These are phyloP conservation scores for Apostasia shenzhenica DNA, from an alignment of 106 monocot genomes.

Conservation along the genomic window DNA sequence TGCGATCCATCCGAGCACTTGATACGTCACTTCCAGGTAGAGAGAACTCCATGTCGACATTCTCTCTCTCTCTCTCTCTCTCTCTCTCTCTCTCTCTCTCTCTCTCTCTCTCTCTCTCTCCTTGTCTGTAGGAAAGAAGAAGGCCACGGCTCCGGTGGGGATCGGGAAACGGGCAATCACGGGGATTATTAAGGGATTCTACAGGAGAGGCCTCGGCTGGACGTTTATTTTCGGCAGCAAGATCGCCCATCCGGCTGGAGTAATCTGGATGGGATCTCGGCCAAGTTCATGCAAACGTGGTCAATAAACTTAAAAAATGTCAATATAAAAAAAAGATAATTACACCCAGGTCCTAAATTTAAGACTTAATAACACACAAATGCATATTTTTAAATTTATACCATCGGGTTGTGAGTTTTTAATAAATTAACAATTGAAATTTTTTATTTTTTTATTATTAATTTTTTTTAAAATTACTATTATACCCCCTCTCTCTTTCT, in stretches of 20 bases:
- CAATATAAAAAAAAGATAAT: too few relatives aligned
- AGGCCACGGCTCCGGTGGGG: not conserved
- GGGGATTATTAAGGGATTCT: not conserved
- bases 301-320: too few relatives aligned
- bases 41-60: constrained; percentile 76
- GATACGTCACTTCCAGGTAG: constrained; percentile 48
- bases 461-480: too few relatives aligned
- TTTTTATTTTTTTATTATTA: too few relatives aligned
- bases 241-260: not conserved
- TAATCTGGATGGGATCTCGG: not conserved
- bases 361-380: too few relatives aligned
- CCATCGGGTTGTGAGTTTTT: too few relatives aligned
- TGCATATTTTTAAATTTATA: too few relatives aligned
- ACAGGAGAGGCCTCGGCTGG: not conserved
- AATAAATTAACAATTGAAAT: too few relatives aligned
- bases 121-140: not conserved
- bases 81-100: not conserved
- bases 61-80: not conserved
- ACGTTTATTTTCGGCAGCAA: not conserved
- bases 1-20: constrained; percentile 80
- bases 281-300: constrained; percentile 18
- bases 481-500: too few relatives aligned
- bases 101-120: not conserved
- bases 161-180: not conserved
- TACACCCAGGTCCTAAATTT: too few relatives aligned